These are phyloP conservation scores for Kodamaea restingae DNA, from an alignment of 805 yeast genomes.

Conservation along the genomic window DNA sequence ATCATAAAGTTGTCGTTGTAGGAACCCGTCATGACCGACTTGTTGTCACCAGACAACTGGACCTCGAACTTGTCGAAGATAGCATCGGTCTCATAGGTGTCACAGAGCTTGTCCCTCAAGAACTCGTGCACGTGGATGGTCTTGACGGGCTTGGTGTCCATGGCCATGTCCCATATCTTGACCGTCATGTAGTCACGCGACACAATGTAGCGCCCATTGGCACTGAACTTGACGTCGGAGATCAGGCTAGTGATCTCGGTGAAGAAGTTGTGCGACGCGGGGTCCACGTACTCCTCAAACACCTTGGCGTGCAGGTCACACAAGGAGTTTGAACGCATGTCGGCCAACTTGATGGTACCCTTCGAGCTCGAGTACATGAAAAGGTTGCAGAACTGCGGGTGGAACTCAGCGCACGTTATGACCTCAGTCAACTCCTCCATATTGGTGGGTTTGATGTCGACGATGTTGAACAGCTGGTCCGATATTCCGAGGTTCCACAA, in stretches of 20 bases:
- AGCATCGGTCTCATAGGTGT: constrained; percentile 97
- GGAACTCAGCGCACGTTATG: constrained; percentile 94
- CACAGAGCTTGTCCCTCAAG: constrained; percentile 87
- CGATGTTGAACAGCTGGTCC: constrained; percentile 93
- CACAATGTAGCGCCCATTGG: constrained; percentile 93
- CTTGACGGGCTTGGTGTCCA: constrained; percentile 93
- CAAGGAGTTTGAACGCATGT: constrained; percentile 92
- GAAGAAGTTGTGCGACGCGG: constrained; percentile 88
- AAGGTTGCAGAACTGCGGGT: constrained; percentile 85
- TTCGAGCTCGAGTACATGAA: constrained; percentile 95
- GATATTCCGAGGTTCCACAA: constrained; percentile 93
- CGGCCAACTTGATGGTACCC: constrained; percentile 92
- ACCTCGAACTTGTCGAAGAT: constrained; percentile 98
- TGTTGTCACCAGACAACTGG: constrained; percentile 88
- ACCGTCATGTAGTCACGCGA: constrained; percentile 96
- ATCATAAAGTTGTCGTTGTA: constrained; percentile 96
- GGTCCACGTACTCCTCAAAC: constrained; percentile 91
- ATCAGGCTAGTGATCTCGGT: constrained; percentile 95
- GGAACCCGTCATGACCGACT: constrained; percentile 92
- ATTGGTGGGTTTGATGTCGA: constrained; percentile 94
- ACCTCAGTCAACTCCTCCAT: constrained; percentile 99
- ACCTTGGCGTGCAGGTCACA: constrained; percentile 87
- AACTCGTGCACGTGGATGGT: constrained; percentile 96
- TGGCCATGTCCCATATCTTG: constrained; percentile 95
- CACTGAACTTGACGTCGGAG: constrained; percentile 87